phyloP scores from a whole-genome alignment of 257 asterid species.

The Capsicum rhomboideum region DNA sequence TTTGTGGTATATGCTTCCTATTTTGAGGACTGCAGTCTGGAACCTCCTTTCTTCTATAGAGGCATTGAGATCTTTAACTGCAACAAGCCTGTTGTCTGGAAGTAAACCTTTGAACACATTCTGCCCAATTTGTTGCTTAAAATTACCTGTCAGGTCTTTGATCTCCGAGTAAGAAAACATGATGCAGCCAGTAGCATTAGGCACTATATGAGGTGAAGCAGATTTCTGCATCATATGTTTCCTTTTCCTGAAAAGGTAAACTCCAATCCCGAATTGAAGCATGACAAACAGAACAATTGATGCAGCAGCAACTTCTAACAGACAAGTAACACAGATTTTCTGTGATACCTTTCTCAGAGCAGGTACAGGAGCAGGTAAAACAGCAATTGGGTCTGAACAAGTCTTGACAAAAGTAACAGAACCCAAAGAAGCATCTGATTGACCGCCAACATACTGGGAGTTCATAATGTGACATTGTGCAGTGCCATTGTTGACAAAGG shows the following conservation, averaged over 20 bases:
- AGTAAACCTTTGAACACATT: slow-evolving; percentile 24
- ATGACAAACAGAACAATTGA: slow-evolving; percentile 11
- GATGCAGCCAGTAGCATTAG: slow-evolving; percentile 16
- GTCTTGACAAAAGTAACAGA: slow-evolving; percentile 23
- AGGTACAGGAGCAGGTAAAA: slow-evolving; percentile 5
- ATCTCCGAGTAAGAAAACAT: slow-evolving; percentile 26
- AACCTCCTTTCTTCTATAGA: slow-evolving; percentile 23
- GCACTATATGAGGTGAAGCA: slow-evolving; percentile 5
- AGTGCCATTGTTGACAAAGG: slow-evolving; percentile 28
- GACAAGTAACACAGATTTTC: slow-evolving; percentile 22
- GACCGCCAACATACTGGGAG: slow-evolving; percentile 30
- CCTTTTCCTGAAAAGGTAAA: slow-evolving; percentile 17
- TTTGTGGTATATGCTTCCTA: slow-evolving; percentile 32
- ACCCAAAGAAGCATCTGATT: slow-evolving; percentile 23
- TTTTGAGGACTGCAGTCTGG: slow-evolving; percentile 21
- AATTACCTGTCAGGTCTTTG: slow-evolving; percentile 24
- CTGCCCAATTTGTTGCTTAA: slow-evolving; percentile 30
- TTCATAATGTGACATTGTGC: slow-evolving; percentile 21
- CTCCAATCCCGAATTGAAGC: slow-evolving; percentile 21
- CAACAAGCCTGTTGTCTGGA: slow-evolving; percentile 19
- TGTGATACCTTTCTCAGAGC: not conserved
- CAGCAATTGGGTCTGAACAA: slow-evolving; percentile 36
- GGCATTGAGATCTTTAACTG: slow-evolving; percentile 16
- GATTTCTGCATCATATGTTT: slow-evolving; percentile 7
- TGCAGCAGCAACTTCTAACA: slow-evolving; percentile 15